These are phyloP conservation scores for Colletotrichum aenigma DNA, from an alignment of 2,329 filamentous ascomycete species.

Conservation along the genomic window DNA sequence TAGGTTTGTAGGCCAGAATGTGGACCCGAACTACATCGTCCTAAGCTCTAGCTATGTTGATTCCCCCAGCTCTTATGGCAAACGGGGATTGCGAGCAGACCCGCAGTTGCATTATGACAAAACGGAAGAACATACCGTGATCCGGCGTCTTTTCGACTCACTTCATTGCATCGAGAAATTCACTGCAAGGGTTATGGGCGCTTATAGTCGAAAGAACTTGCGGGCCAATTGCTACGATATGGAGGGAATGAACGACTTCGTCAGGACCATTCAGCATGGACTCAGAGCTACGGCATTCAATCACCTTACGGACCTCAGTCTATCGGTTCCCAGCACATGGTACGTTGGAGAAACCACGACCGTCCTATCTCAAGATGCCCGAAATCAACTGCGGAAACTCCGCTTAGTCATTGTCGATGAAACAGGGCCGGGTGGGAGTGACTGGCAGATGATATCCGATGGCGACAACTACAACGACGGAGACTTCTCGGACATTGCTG, in stretches of 20 bases:
- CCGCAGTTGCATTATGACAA: neutral
- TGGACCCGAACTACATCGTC: neutral
- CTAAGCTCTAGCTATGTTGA: neutral
- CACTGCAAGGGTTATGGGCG: neutral
- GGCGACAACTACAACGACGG: neutral
- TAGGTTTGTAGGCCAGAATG: neutral
- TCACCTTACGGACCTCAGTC: neutral
- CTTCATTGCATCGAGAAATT: neutral
- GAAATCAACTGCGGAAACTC: neutral
- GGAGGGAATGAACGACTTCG: neutral
- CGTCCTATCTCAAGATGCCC: neutral
- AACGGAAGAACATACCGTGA: neutral
- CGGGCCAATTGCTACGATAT: slow-evolving; percentile 3
- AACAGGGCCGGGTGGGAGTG: slow-evolving; percentile 1
- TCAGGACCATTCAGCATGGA: neutral
- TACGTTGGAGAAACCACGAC: neutral
- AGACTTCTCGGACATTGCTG: neutral
- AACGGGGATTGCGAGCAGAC: neutral
- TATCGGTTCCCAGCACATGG: neutral
- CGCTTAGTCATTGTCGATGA: neutral
- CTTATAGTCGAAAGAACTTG: neutral
- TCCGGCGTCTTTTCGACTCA: neutral
- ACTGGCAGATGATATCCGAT: neutral
- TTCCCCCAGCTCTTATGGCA: neutral
- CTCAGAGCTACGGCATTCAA: neutral